Percentiles rank a stretch among this genome's conserved stretches.
Conservation (phyloP, 495 filamentous ascomycete species). For the Penicillium bialowiezense region DNA sequence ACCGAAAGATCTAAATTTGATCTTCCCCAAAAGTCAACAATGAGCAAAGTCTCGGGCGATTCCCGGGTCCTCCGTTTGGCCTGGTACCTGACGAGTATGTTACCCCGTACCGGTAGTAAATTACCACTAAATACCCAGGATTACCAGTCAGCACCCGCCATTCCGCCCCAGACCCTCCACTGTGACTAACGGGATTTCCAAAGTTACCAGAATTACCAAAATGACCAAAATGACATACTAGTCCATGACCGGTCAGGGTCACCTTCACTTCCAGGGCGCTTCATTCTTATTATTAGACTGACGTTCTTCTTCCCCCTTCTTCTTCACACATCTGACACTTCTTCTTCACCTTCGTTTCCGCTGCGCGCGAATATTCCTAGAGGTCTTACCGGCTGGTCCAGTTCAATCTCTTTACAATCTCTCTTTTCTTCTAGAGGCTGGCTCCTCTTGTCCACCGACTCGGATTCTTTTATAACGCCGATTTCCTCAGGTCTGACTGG, state of each 20-base stretch:
- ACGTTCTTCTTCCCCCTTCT: conserved; percentile 18
- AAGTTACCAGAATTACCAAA: background rate
- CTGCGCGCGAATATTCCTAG: conserved; percentile 38
- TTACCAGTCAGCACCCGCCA: too few relatives aligned
- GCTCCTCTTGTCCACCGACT: conserved; percentile 31
- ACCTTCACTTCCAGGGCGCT: conserved; percentile 3
- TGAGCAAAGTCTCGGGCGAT: too few relatives aligned
- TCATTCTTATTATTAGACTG: conserved; percentile 18
- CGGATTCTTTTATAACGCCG: too few relatives aligned
- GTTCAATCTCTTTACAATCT: conserved; percentile 38
- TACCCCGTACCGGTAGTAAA: background rate
- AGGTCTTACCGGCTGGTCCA: conserved; percentile 45
- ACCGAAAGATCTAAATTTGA: background rate
- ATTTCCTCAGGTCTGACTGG: too few relatives aligned
- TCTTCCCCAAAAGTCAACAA: background rate
- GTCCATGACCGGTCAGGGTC: conserved; percentile 9
- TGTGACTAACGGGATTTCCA: background rate
- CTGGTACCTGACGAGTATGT: background rate
- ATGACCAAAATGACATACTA: conserved; percentile 5
- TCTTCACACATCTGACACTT: conserved; percentile 4
- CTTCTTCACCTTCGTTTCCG: conserved; percentile 39
- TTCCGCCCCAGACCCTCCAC: background rate
- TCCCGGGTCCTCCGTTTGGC: background rate
- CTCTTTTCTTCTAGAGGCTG: conserved; percentile 38
- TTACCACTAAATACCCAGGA: too few relatives aligned